phyloP scores from a whole-genome alignment of 78 protist species.

The Chrysochromulina parva region DNA sequence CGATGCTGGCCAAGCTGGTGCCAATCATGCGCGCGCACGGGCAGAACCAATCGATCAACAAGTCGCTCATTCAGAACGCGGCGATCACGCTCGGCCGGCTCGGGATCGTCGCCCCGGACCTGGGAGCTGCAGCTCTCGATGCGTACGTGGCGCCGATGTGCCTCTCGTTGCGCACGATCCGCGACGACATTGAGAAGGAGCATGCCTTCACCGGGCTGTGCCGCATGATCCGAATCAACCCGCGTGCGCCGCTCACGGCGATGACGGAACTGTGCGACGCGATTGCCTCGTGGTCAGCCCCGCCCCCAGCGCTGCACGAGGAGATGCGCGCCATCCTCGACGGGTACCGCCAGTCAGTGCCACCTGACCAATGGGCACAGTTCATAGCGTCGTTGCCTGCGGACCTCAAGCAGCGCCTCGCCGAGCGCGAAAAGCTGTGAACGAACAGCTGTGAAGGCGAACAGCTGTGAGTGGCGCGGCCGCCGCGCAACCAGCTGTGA shows the following conservation, averaged over 20 bases:
- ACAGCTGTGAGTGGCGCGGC: too few relatives aligned
- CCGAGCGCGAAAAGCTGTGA: too few relatives aligned
- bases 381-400: background rate
- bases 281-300: constrained; percentile 56
- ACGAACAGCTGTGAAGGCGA: too few relatives aligned
- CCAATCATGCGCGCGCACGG: constrained; percentile 37
- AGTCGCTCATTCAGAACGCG: constrained; percentile 38
- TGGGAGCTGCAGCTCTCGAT: background rate
- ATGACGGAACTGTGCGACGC: constrained; percentile 67
- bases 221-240: constrained; percentile 56
- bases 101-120: constrained; percentile 40
- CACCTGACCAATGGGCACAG: background rate
- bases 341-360: background rate
- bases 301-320: constrained; percentile 3
- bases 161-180: constrained; percentile 55
- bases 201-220: constrained; percentile 76
- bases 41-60: background rate
- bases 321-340: background rate
- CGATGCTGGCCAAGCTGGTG: constrained; percentile 46
- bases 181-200: constrained; percentile 77
- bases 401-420: background rate
- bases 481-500: too few relatives aligned
- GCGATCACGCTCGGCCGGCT: constrained; percentile 76
- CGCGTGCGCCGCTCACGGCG: constrained; percentile 45
- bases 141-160: constrained; percentile 61